Evolutionary conservation across 176 grass and related monocot genomes (phyloP).

Genomic region (Bothriochloa decipiens): DNA sequence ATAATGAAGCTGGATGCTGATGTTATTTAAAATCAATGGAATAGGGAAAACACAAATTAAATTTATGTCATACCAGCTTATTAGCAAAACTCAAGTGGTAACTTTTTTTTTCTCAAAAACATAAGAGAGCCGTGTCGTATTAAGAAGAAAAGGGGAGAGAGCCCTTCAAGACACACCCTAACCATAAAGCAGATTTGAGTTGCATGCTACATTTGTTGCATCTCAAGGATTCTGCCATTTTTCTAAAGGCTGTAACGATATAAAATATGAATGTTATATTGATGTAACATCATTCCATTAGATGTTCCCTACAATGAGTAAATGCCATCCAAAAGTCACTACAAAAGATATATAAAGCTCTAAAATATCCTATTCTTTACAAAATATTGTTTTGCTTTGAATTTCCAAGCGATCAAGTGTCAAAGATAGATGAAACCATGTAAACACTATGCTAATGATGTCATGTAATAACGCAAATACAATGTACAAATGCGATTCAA

Average conservation of each 20-base stretch:
- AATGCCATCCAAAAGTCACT: not conserved
- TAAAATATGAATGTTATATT: not conserved
- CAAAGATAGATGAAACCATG: not conserved
- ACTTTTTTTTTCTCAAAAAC: not conserved
- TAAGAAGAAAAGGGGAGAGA: not conserved
- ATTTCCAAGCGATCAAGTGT: not conserved
- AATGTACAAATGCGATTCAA: not conserved
- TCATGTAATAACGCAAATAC: not conserved
- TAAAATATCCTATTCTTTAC: not conserved
- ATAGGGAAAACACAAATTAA: not conserved
- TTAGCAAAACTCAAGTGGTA: not conserved
- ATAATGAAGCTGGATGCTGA: not conserved
- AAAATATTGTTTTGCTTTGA: not conserved
- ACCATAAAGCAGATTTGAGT: not conserved
- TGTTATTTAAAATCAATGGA: slow-evolving; percentile 15
- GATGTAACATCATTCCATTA: not conserved
- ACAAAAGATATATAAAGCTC: not conserved
- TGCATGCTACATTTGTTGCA: not conserved
- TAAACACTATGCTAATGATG: not conserved
- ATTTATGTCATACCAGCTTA: not conserved
- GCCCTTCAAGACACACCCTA: not conserved
- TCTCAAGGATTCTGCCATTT: slow-evolving; percentile 1
- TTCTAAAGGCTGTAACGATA: not conserved
- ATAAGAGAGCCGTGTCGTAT: not conserved
- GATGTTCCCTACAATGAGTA: not conserved